phyloP scores from a whole-genome alignment of 2,329 filamentous ascomycete species.

The Acarospora socialis region DNA sequence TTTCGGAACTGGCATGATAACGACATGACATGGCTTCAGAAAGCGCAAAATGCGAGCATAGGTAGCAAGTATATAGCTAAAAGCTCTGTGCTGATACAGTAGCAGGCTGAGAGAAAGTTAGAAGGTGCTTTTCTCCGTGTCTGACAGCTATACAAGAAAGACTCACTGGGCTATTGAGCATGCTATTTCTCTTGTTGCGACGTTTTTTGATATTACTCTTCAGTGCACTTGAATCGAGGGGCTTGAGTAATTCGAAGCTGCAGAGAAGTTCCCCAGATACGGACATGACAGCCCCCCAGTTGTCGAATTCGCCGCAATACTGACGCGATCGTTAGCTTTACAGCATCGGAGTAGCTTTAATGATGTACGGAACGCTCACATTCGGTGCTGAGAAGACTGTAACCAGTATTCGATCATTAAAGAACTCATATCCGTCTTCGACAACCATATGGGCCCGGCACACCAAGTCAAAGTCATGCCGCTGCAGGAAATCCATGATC shows the following conservation, averaged over 20 bases:
- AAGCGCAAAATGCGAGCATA: no score
- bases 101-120: conserved; percentile 23
- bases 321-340: no score
- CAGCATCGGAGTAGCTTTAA: no score
- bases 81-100: conserved; percentile 31
- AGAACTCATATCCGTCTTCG: conserved; percentile 98
- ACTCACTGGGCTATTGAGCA: conserved; percentile 91
- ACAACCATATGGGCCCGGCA: conserved; percentile 99
- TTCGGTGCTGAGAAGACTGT: conserved; percentile 97
- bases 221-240: conserved; percentile 83
- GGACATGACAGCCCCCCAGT: conserved; percentile 98
- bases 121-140: conserved; percentile 8
- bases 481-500: conserved; percentile 86
- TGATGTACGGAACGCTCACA: conserved; percentile 42
- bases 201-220: conserved; percentile 99
- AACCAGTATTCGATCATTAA: conserved; percentile 84
- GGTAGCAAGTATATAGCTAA: conserved; percentile 17
- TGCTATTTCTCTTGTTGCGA: conserved; percentile 81
- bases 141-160: not conserved
- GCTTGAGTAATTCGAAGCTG: conserved; percentile 93
- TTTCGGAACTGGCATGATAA: no score
- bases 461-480: conserved; percentile 93
- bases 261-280: conserved; percentile 87
- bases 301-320: conserved; percentile 98
- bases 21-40: no score